Evolutionary conservation across 345 rosid species (phyloP).

Genomic region (Leavenworthia alabamica): DNA sequence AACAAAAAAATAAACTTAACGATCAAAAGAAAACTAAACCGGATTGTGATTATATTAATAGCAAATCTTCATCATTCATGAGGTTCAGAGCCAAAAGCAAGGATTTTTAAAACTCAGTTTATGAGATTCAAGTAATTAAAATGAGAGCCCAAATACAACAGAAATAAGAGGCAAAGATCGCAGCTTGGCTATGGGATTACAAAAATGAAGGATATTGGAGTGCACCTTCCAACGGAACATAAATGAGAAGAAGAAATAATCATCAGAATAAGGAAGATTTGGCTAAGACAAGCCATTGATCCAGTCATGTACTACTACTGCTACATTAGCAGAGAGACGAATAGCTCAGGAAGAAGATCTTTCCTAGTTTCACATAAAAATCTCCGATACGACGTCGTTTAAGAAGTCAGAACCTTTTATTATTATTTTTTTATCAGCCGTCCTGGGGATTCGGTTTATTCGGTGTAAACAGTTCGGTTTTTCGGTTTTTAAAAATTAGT

Average conservation of each 20-base stretch:
- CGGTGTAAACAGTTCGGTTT: no score
- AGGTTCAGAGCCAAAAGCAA: background rate
- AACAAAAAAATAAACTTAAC: no score
- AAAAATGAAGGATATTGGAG: background rate
- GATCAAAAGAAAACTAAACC: background rate
- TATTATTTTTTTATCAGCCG: no score
- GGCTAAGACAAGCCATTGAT: slow-evolving; percentile 19
- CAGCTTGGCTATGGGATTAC: background rate
- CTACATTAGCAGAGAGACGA: background rate
- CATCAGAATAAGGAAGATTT: slow-evolving; percentile 13
- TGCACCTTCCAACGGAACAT: slow-evolving; percentile 14
- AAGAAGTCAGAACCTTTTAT: no score
- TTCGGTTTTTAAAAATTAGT: no score
- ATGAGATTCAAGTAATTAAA: background rate
- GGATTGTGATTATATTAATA: background rate
- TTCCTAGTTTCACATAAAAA: background rate
- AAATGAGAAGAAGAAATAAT: background rate
- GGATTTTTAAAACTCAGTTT: background rate
- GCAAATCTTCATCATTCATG: background rate
- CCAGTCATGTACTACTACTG: background rate
- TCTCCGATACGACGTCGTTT: slow-evolving; percentile 17
- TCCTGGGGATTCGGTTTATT: no score
- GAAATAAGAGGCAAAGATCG: background rate
- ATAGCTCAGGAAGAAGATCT: background rate
- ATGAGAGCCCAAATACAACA: background rate